Evolutionary conservation across 805 yeast genomes (phyloP).

Genomic region (Ogataea paraovalis): DNA sequence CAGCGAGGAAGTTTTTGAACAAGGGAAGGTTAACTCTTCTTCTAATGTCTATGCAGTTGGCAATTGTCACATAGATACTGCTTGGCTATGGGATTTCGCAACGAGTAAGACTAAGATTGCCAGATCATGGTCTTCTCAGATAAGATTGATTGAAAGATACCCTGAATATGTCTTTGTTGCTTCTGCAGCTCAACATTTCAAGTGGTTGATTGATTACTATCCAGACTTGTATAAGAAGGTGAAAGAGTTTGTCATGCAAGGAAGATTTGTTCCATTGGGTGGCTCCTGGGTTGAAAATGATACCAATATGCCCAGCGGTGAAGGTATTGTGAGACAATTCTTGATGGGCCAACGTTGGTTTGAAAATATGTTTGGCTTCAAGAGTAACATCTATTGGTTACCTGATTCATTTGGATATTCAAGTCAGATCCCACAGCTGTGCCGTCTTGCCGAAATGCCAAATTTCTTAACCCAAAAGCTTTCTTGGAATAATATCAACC

Average conservation of each 20-base stretch:
- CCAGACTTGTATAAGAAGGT: slow-evolving; percentile 70
- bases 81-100: slow-evolving; percentile 99
- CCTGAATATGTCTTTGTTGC: slow-evolving; percentile 95
- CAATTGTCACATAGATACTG: slow-evolving; percentile 95
- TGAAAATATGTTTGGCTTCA: slow-evolving; percentile 69
- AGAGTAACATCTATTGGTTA: slow-evolving; percentile 82
- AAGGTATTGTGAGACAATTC: slow-evolving; percentile 83
- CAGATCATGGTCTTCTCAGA: slow-evolving; percentile 92
- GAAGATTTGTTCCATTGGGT: slow-evolving; percentile 85
- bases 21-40: slow-evolving; percentile 31
- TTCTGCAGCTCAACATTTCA: slow-evolving; percentile 93
- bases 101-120: slow-evolving; percentile 91
- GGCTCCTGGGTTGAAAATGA: slow-evolving; percentile 99
- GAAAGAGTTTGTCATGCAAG: slow-evolving; percentile 60
- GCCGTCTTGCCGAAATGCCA: slow-evolving; percentile 80
- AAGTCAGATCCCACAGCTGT: slow-evolving; percentile 90
- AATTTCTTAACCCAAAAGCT: slow-evolving; percentile 88
- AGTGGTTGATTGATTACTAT: slow-evolving; percentile 85
- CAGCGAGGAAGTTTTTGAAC: slow-evolving; percentile 58
- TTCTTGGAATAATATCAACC: slow-evolving; percentile 94
- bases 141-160: slow-evolving; percentile 75
- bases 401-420: slow-evolving; percentile 98
- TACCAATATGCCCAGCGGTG: slow-evolving; percentile 94
- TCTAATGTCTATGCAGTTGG: slow-evolving; percentile 82
- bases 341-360: slow-evolving; percentile 87